Evolutionary conservation across 2,329 filamentous ascomycete species (phyloP).

Genomic region (Setomelanomma holmii): DNA sequence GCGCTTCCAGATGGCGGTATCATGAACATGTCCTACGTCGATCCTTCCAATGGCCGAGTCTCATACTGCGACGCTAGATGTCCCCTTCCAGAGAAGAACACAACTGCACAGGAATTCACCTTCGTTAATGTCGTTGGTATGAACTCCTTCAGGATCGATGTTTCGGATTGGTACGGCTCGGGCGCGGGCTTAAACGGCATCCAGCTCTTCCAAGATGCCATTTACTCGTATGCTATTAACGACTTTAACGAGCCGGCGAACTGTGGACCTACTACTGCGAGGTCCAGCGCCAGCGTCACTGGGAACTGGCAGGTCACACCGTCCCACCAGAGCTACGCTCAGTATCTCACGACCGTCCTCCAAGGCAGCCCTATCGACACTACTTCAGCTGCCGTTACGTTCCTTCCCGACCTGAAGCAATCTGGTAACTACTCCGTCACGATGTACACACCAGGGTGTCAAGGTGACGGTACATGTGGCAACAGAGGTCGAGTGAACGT

Average conservation of each 20-base stretch:
- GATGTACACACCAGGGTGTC: conserved; percentile 91
- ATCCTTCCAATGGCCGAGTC: conserved; percentile 70
- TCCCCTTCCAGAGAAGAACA: conserved; percentile 75
- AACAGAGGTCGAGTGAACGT: conserved; percentile 83
- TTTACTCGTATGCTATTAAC: conserved; percentile 83
- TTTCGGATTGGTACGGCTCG: conserved; percentile 84
- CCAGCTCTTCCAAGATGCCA: conserved; percentile 83
- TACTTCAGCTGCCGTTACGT: conserved; percentile 73
- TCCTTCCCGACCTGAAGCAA: conserved; percentile 83
- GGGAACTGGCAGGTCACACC: conserved; percentile 77
- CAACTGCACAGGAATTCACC: conserved; percentile 83
- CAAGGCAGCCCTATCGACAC: conserved; percentile 61
- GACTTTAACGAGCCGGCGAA: conserved; percentile 90
- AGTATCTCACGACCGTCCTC: conserved; percentile 77
- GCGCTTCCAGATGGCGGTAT: conserved; percentile 88
- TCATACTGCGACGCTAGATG: conserved; percentile 81
- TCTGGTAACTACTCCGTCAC: conserved; percentile 92
- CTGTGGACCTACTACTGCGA: conserved; percentile 67
- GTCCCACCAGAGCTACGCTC: conserved; percentile 72
- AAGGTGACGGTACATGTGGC: conserved; percentile 76
- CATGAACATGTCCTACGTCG: conserved; percentile 92
- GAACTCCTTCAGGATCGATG: conserved; percentile 83
- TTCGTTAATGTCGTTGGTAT: conserved; percentile 95
- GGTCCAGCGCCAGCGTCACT: conserved; percentile 65
- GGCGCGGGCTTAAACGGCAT: conserved; percentile 88